Base-by-base conservation (phyloP, 257 asterid species). In the Nicotiana otophora region DNA sequence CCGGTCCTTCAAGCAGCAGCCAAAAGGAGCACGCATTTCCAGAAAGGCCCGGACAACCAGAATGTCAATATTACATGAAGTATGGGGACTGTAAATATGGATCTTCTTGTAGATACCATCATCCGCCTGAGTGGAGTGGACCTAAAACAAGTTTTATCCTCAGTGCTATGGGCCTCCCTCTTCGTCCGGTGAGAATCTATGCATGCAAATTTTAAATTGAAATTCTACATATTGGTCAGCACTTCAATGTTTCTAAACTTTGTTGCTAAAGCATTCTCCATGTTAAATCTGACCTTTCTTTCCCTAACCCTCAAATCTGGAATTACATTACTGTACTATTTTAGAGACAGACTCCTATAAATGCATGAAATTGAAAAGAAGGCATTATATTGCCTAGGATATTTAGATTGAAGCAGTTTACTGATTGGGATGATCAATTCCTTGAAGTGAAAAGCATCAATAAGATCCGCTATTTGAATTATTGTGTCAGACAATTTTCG, bases 21-120 rank as follows among this genome's bases (percentile, higher is more conserved):
- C 93, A 86, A 84, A 93, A 85, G 84, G 98, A 92, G 81, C 88
- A 84, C 15, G 78, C 89, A 36, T 93, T 83, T 87, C 98, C 99
- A 53, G 96, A 91, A 84, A 91, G 99, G 86, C 97, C 98, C 51
- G 98, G 98, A 67, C 96, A 88, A 67, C 97, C 91, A 77, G 97
- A 94, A 83, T 96, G 99, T 75, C 97, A 89, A 83, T 90, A 88
- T 84, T 96, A 92, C 82, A 82, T 93, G 91, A 96, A 91, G 86
- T 93, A 93, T 10, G 99, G 99, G 69, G 91, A 92, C 61, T 96
- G 99, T 89, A 96, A 90, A 89, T 96, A 83, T 85, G 97, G 99
- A 65, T 57, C 93, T 30, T 85, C 99, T 5, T 96, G 99, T 91
- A 94, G 91, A 89, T 96, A 92, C 87, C 92, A 94, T 84, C 99